Conservation (phyloP, 495 filamentous ascomycete species). For the Penicillium lagena region DNA sequence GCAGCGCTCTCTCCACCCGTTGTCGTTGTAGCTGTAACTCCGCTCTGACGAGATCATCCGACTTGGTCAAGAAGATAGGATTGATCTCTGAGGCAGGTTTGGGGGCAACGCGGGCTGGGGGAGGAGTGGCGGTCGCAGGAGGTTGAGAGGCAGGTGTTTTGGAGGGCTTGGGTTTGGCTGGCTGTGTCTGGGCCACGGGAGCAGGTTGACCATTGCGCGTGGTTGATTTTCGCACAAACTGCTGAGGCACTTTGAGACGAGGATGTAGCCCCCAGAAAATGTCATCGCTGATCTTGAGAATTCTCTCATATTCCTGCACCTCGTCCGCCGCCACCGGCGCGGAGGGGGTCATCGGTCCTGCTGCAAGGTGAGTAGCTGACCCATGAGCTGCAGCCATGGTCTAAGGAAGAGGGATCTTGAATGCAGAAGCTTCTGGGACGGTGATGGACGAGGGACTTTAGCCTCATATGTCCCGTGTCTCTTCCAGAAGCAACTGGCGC, state of each 20-base stretch:
- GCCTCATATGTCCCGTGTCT: too few relatives aligned
- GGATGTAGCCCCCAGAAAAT: slow-evolving; percentile 70
- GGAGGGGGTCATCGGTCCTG: slow-evolving; percentile 24
- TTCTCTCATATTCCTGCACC: slow-evolving; percentile 60
- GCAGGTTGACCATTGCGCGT: slow-evolving; percentile 23
- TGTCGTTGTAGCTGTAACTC: slow-evolving; percentile 76
- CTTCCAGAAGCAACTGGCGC: too few relatives aligned
- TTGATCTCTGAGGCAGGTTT: slow-evolving; percentile 52
- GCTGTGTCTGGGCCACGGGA: slow-evolving; percentile 11
- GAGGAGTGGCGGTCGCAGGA: slow-evolving; percentile 16
- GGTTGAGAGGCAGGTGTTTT: slow-evolving; percentile 11
- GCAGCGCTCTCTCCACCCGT: slow-evolving; percentile 69
- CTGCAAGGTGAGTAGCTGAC: slow-evolving; percentile 26
- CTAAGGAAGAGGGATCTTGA: slow-evolving; percentile 5
- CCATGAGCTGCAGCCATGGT: slow-evolving; percentile 34
- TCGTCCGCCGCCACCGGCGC: slow-evolving; percentile 26
- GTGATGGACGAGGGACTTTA: not conserved
- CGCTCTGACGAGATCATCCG: slow-evolving; percentile 73
- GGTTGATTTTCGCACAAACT: slow-evolving; percentile 47
- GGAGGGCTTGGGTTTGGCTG: slow-evolving; percentile 9
- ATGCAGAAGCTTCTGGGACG: not conserved
- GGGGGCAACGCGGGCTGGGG: slow-evolving; percentile 30
- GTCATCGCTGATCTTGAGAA: slow-evolving; percentile 68
- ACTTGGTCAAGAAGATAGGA: slow-evolving; percentile 77
- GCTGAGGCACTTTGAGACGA: slow-evolving; percentile 60